Evolutionary conservation across 495 filamentous ascomycete genomes (phyloP).

Genomic region (Penicillium samsonianum): DNA sequence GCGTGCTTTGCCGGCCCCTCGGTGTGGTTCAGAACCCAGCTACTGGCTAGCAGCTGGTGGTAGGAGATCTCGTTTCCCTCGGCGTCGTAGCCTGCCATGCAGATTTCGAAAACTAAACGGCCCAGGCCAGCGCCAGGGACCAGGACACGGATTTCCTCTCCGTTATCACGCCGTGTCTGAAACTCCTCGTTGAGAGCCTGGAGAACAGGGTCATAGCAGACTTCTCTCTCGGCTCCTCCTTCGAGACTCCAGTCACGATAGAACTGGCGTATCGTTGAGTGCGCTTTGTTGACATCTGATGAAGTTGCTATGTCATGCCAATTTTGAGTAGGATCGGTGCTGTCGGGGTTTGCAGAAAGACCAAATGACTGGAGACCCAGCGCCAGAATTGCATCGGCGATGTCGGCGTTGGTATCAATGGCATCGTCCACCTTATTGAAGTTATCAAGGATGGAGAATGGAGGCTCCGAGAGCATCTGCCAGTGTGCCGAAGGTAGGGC

Average conservation of each 20-base stretch:
- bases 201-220: constrained; percentile 74
- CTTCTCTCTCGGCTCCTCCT: constrained; percentile 68
- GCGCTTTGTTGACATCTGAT: constrained; percentile 82
- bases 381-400: constrained; percentile 73
- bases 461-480: constrained; percentile 73
- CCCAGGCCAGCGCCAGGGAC: constrained; percentile 90
- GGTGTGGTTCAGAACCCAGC: constrained; percentile 83
- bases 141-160: constrained; percentile 61
- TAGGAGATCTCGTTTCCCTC: constrained; percentile 98
- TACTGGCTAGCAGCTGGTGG: constrained; percentile 84
- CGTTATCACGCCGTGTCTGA: constrained; percentile 26
- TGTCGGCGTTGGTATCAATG: constrained; percentile 83
- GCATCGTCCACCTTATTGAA: constrained; percentile 80
- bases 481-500: constrained; percentile 81
- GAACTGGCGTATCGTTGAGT: constrained; percentile 87
- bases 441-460: constrained; percentile 77
- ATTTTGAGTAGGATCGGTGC: constrained; percentile 40
- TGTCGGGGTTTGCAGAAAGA: constrained; percentile 37
- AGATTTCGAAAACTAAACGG: constrained; percentile 83
- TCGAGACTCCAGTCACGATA: constrained; percentile 93
- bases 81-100: constrained; percentile 66
- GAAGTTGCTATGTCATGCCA: constrained; percentile 68
- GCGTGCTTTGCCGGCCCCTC: constrained; percentile 40
- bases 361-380: constrained; percentile 67
- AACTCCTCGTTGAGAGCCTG: constrained; percentile 60